Evolutionary conservation across 768 basidiomycete genomes (phyloP).

Genomic region (Rhodocollybia butyracea): DNA sequence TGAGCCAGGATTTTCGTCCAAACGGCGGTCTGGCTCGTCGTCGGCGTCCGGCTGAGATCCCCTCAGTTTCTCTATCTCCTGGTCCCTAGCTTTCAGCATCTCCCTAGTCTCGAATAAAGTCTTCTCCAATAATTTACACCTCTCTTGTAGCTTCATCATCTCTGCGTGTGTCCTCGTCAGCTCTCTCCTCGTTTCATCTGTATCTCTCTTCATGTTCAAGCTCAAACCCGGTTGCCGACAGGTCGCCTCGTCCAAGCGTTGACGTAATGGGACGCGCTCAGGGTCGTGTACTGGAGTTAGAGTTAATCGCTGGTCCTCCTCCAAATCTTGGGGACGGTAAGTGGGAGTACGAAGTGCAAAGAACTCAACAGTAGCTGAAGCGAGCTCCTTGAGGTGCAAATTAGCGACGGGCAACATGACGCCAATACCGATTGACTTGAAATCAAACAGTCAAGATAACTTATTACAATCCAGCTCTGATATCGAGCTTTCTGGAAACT

Average conservation of each 20-base stretch:
- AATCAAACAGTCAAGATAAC: neutral
- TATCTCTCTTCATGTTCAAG: constrained; percentile 60
- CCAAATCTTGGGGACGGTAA: constrained; percentile 23
- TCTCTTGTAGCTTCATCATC: constrained; percentile 55
- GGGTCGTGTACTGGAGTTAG: constrained; percentile 39
- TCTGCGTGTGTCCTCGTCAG: constrained; percentile 53
- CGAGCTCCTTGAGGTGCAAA: constrained; percentile 44
- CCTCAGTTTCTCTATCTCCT: constrained; percentile 55
- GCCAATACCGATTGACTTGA: constrained; percentile 16
- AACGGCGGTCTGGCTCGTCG: neutral
- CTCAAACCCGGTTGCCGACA: no score
- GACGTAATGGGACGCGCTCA: constrained; percentile 41
- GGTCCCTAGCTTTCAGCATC: constrained; percentile 51
- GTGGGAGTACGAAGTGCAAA: constrained; percentile 41
- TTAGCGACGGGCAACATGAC: constrained; percentile 45
- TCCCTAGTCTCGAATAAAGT: constrained; percentile 65
- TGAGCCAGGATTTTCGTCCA: neutral
- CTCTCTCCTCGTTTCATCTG: constrained; percentile 53
- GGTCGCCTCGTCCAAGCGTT: constrained; percentile 42
- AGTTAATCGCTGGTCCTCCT: constrained; percentile 26
- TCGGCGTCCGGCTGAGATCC: constrained; percentile 16
- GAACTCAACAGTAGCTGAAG: constrained; percentile 59
- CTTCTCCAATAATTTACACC: constrained; percentile 59
- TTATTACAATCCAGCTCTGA: neutral
- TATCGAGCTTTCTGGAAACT: constrained; percentile 2